A percentile compares a stretch with the other conserved stretches of the same genome.
Evolutionary conservation across 2,329 filamentous ascomycete genomes (phyloP).

Genomic region (Coleophoma crateriformis): DNA sequence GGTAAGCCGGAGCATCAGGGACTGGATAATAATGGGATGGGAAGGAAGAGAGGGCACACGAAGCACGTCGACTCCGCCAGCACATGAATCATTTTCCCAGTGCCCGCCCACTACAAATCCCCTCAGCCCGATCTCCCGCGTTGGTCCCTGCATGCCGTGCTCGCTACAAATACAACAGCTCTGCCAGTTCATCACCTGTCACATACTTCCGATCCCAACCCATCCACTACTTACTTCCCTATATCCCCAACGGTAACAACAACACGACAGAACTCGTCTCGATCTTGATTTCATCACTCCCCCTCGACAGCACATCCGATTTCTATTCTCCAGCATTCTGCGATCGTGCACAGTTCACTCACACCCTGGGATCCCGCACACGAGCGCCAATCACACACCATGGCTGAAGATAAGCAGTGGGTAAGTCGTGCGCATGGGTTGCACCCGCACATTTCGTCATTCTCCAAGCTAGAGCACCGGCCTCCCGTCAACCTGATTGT

Average conservation of each 20-base stretch:
- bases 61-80: neutral
- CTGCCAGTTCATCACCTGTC: too few relatives aligned
- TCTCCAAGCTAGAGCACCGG: too few relatives aligned
- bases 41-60: neutral
- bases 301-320: neutral
- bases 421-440: slow-evolving; percentile 28
- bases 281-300: neutral
- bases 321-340: neutral
- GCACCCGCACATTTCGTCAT: slow-evolving; percentile 1
- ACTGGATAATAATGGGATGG: neutral
- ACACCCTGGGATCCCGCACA: neutral
- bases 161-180: too few relatives aligned
- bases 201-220: neutral
- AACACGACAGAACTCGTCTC: neutral
- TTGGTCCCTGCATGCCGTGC: neutral
- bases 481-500: too few relatives aligned
- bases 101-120: neutral
- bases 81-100: neutral
- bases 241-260: neutral
- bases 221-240: neutral
- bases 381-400: slow-evolving; percentile 5
- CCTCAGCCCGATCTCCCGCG: neutral
- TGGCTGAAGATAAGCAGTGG: slow-evolving; percentile 42
- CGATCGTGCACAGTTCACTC: too few relatives aligned
- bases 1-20: neutral